Percentiles rank a stretch among this genome's conserved stretches.
phyloP scores from a whole-genome alignment of 176 grass and related monocot genomes.

The Areca catechu region DNA sequence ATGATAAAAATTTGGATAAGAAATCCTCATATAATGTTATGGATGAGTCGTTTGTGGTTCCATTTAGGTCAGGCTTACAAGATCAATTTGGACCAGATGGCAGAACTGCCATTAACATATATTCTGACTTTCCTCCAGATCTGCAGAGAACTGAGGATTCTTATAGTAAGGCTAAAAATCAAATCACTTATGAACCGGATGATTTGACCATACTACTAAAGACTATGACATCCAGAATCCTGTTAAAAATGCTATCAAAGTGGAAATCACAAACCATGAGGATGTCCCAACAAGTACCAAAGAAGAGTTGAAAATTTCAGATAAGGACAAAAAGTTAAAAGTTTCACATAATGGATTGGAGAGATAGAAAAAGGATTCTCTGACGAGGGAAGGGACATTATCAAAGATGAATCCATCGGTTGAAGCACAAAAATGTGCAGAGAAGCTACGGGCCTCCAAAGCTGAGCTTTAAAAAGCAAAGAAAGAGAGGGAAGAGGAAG shows the following conservation, averaged over 20 bases:
- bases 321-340: slow-evolving; percentile 61
- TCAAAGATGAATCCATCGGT: slow-evolving; percentile 41
- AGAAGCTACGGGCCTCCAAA: slow-evolving; percentile 76
- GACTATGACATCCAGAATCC: slow-evolving; percentile 59
- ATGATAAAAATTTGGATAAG: slow-evolving; percentile 35
- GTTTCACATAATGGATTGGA: slow-evolving; percentile 53
- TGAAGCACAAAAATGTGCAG: slow-evolving; percentile 91
- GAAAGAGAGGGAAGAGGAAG: slow-evolving; percentile 92
- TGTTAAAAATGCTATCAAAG: slow-evolving; percentile 28
- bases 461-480: slow-evolving; percentile 79
- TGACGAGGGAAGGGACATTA: slow-evolving; percentile 37
- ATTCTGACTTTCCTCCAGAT: slow-evolving; percentile 51
- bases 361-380: slow-evolving; percentile 67
- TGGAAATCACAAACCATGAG: slow-evolving; percentile 37
- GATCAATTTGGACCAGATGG: slow-evolving; percentile 37
- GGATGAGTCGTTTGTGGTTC: slow-evolving; percentile 89
- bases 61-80: slow-evolving; percentile 49
- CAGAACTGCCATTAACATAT: slow-evolving; percentile 63
- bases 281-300: slow-evolving; percentile 27
- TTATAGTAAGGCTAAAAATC: slow-evolving; percentile 27
- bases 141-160: slow-evolving; percentile 21
- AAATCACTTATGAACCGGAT: slow-evolving; percentile 78
- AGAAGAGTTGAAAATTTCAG: slow-evolving; percentile 42
- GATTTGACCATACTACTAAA: slow-evolving; percentile 63
- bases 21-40: slow-evolving; percentile 25